Evolutionary conservation across 768 basidiomycete species (phyloP).

Genomic region (Podaxis sp.): DNA sequence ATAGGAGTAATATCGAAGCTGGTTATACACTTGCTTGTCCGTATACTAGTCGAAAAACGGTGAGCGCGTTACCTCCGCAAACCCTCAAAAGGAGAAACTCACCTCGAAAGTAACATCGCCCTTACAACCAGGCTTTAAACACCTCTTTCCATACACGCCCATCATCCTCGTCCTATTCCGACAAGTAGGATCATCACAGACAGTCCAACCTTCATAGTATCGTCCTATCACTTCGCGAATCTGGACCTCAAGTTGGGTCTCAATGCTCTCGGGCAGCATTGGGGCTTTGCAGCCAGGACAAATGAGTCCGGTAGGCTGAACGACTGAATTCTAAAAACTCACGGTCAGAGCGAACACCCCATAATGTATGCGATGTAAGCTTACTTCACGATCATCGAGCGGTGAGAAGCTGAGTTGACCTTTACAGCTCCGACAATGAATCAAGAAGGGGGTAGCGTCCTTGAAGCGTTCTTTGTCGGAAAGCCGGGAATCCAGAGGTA

Average conservation of each 20-base stretch:
- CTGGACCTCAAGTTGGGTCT: constrained; percentile 84
- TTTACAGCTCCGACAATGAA: constrained; percentile 79
- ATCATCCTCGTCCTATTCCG: constrained; percentile 87
- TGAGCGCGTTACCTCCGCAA: not conserved
- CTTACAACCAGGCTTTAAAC: constrained; percentile 66
- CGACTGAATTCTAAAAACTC: constrained; percentile 57
- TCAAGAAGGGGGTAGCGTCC: constrained; percentile 65
- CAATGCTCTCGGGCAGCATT: constrained; percentile 62
- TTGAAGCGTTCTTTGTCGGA: constrained; percentile 87
- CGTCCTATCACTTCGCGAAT: constrained; percentile 72
- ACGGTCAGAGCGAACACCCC: not conserved
- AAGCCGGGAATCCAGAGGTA: constrained; percentile 84
- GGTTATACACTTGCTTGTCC: constrained; percentile 84
- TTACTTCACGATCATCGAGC: constrained; percentile 58
- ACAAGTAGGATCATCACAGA: constrained; percentile 88
- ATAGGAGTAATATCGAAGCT: constrained; percentile 78
- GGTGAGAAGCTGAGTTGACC: constrained; percentile 56
- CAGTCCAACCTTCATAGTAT: constrained; percentile 89
- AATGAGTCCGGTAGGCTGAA: constrained; percentile 61
- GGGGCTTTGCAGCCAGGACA: constrained; percentile 67
- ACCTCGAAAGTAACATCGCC: constrained; percentile 80
- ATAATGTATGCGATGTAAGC: constrained; percentile 15
- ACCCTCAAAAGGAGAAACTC: constrained; percentile 21
- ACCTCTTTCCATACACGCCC: constrained; percentile 87
- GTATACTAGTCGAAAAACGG: constrained; percentile 58